Percentiles rank a stretch among this genome's conserved stretches.
Evolutionary conservation across 1,284 basidiomycete species (phyloP).

Genomic region (Irpex sp.): DNA sequence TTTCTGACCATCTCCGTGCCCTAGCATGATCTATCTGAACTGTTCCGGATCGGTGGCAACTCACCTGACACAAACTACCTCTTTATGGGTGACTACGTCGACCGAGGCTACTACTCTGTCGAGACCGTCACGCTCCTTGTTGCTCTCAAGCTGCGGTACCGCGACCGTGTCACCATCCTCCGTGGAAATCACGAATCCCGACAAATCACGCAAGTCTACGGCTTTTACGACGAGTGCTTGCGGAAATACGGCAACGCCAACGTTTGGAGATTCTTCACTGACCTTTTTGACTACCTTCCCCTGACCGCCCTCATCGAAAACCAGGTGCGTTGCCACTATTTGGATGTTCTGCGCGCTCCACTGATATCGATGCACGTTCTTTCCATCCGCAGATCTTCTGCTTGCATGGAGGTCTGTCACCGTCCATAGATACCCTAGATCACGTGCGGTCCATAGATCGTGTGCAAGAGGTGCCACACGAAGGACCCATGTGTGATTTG

Average conservation of each 20-base stretch:
- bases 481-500: slow-evolving; percentile 99
- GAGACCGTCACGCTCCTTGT: slow-evolving; percentile 99
- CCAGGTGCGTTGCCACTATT: slow-evolving; percentile 65
- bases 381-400: slow-evolving; percentile 86
- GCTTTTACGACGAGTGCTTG: slow-evolving; percentile 99
- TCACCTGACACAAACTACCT: slow-evolving; percentile 99
- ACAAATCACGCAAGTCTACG: slow-evolving; percentile 99
- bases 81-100: slow-evolving; percentile 99
- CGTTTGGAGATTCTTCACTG: slow-evolving; percentile 99
- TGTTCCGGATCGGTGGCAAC: slow-evolving; percentile 99
- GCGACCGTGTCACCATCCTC: slow-evolving; percentile 96
- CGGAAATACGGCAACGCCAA: slow-evolving; percentile 99
- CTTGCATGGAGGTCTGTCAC: slow-evolving; percentile 96
- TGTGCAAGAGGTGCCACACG: slow-evolving; percentile 98
- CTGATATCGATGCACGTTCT: background rate
- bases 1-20: background rate
- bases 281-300: slow-evolving; percentile 97
- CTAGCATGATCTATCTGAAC: slow-evolving; percentile 97
- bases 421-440: slow-evolving; percentile 99
- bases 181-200: slow-evolving; percentile 98
- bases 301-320: slow-evolving; percentile 98
- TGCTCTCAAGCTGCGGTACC: slow-evolving; percentile 96
- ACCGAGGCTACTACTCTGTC: slow-evolving; percentile 99
- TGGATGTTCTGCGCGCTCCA: background rate
- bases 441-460: slow-evolving; percentile 98